Conservation (phyloP, 2,329 filamentous ascomycete species). For the Fusarium domesticum region DNA sequence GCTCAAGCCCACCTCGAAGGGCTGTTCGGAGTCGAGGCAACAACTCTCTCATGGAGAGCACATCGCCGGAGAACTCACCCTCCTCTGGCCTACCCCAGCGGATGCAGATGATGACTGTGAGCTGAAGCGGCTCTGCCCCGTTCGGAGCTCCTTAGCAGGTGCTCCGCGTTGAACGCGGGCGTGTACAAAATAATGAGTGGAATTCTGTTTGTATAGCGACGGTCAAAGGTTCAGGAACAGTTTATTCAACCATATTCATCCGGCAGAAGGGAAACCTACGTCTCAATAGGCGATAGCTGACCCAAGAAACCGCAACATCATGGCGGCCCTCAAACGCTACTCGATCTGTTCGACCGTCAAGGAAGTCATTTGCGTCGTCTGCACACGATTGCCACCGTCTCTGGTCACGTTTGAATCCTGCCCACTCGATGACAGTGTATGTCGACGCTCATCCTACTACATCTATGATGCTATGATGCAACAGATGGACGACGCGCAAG, state of each 20-base stretch:
- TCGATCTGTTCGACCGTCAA: neutral
- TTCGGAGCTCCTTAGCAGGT: slow-evolving; percentile 5
- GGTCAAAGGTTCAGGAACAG: slow-evolving; percentile 26
- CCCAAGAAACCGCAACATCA: slow-evolving; percentile 7
- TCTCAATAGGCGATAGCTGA: slow-evolving; percentile 8
- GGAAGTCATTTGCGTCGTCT: neutral
- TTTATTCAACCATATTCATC: slow-evolving; percentile 16
- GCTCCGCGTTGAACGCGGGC: slow-evolving; percentile 20
- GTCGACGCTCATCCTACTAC: neutral
- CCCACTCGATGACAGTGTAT: neutral
- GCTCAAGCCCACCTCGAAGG: slow-evolving; percentile 52
- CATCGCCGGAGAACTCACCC: slow-evolving; percentile 52
- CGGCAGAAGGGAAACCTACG: slow-evolving; percentile 10
- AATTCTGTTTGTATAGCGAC: slow-evolving; percentile 40
- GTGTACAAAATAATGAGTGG: slow-evolving; percentile 33
- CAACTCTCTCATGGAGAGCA: slow-evolving; percentile 48
- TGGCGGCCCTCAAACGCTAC: neutral
- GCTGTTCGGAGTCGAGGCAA: slow-evolving; percentile 52
- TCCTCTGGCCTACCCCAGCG: slow-evolving; percentile 49
- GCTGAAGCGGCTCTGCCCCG: slow-evolving; percentile 33
- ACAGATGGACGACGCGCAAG: slow-evolving; percentile 9
- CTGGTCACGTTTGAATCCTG: neutral
- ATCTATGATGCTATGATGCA: slow-evolving; percentile 1
- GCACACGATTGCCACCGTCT: neutral
- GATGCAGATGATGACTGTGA: slow-evolving; percentile 65